Evolutionary conservation across 352 stramenopile genomes (phyloP), one percentile per base, ranked within the genome.

Genomic region (Plasmopara muralis): DNA sequence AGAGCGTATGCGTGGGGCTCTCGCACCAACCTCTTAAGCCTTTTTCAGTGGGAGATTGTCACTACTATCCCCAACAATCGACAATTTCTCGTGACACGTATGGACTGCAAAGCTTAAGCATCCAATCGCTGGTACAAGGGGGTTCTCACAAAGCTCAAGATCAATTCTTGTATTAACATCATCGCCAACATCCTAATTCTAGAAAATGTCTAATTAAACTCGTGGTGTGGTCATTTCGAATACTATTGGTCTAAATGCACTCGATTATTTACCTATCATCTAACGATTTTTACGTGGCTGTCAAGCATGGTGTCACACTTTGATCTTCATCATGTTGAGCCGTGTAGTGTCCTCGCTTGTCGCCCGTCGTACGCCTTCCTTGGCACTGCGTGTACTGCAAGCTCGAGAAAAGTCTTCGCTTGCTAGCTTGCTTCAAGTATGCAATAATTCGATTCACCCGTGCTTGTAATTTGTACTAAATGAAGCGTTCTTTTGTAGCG

Each of bases 371-470:
- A 41, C 58, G 51, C 60, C 54, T 9, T 64, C 49, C 35, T 44
- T 66, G 48, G 57, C 43, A 41, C 54, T 74, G 47, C 47, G 56
- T 42, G 61, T 55, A 15, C 45, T 84, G 40, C 74, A 86, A 60
- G 64, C 56, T 13, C 74, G 74, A 50, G 62, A 78, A 50, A 86
- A 88, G 71, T 71, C 64, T 1, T 62, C 63, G 34, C 40, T 72
- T 18, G 43, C 38, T 7, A 50, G 40, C 0, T 6, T 72, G 13
- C 57, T 64, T 31, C 47, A 67, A 18, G 62, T 66, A 47, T 44
- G 62, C 33, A 14, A 38, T 38, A 3, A 25, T 25, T 25, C 3
- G 1, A 25, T 3, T 25, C 20, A 25, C 20, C 3, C 20, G 20
- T 25, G 20, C 20, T 25, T 25, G 20, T 25, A 25, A 25, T 25